These are phyloP conservation scores for Rhododendron kiyosumense DNA, from an alignment of 148 eudicot genomes.

Conservation along the genomic window DNA sequence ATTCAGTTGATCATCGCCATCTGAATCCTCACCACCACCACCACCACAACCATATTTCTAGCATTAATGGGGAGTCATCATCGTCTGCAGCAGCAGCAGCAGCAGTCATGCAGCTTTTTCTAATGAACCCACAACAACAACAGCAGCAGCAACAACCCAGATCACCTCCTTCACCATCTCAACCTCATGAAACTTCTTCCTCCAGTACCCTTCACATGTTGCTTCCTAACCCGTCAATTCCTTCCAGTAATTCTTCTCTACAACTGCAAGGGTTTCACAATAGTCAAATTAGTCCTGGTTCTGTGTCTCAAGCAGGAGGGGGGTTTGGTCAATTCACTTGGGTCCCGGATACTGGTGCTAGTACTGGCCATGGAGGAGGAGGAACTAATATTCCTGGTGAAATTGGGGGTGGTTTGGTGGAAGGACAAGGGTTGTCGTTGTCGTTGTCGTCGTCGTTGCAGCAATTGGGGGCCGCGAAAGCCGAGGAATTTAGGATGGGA, in stretches of 20 bases:
- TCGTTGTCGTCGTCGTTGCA: slow-evolving; percentile 67
- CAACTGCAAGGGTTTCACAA: slow-evolving; percentile 22
- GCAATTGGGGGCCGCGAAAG: slow-evolving; percentile 57
- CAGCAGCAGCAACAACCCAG: slow-evolving; percentile 16
- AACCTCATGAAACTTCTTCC: slow-evolving; percentile 8
- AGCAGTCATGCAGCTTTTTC: slow-evolving; percentile 85
- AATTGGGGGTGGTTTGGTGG: slow-evolving; percentile 19
- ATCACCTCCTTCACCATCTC: slow-evolving; percentile 29
- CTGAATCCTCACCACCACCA: background rate
- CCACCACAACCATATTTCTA: slow-evolving; percentile 34
- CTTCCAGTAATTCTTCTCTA: slow-evolving; percentile 23
- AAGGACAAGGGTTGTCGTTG: slow-evolving; percentile 70
- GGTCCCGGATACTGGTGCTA: slow-evolving; percentile 9
- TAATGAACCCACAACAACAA: slow-evolving; percentile 53
- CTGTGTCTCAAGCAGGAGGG: slow-evolving; percentile 7
- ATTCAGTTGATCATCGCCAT: background rate
- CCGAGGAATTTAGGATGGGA: slow-evolving; percentile 48
- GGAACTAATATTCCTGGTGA: slow-evolving; percentile 17
- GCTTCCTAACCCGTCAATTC: slow-evolving; percentile 29
- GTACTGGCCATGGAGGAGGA: slow-evolving; percentile 10
- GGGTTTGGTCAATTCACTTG: slow-evolving; percentile 39
- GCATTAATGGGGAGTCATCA: slow-evolving; percentile 34
- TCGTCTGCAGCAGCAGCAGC: slow-evolving; percentile 21
- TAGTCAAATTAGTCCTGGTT: background rate
- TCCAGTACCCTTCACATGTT: slow-evolving; percentile 39